Conservation (phyloP, 495 filamentous ascomycete genomes). For the Aspergillus bridgeri region DNA sequence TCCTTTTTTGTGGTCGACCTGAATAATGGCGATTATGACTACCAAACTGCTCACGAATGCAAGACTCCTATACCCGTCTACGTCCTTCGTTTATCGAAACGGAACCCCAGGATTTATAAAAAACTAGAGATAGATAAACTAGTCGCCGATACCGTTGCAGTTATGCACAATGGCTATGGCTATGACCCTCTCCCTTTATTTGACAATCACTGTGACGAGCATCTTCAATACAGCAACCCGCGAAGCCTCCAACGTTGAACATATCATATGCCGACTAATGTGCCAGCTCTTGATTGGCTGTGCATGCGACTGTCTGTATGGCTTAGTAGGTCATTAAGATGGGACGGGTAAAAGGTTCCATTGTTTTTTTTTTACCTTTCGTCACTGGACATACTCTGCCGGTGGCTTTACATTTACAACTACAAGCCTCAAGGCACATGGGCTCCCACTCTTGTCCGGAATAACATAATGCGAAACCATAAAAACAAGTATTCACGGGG, state of each 20-base stretch:
- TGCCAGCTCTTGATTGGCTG: too few relatives aligned
- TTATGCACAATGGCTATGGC: slow-evolving; percentile 9
- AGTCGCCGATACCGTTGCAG: slow-evolving; percentile 1
- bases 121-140: not conserved
- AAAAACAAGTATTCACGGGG: too few relatives aligned
- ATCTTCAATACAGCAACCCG: slow-evolving; percentile 6
- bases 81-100: slow-evolving; percentile 5
- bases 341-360: too few relatives aligned
- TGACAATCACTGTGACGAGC: slow-evolving; percentile 8
- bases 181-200: slow-evolving; percentile 10
- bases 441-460: too few relatives aligned
- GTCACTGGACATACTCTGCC: too few relatives aligned
- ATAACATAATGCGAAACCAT: too few relatives aligned
- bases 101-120: slow-evolving; percentile 3
- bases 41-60: not conserved
- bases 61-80: not conserved
- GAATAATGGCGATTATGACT: not conserved
- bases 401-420: too few relatives aligned
- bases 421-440: too few relatives aligned
- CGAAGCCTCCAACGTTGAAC: slow-evolving; percentile 3
- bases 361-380: too few relatives aligned
- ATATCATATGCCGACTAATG: too few relatives aligned
- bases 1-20: slow-evolving; percentile 1
- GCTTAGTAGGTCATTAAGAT: too few relatives aligned
- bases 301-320: too few relatives aligned